Percentiles rank a stretch among this genome's conserved stretches.
Conservation (phyloP, 225 moss, liverwort and hornwort species). For the Sphagnum contortum region DNA sequence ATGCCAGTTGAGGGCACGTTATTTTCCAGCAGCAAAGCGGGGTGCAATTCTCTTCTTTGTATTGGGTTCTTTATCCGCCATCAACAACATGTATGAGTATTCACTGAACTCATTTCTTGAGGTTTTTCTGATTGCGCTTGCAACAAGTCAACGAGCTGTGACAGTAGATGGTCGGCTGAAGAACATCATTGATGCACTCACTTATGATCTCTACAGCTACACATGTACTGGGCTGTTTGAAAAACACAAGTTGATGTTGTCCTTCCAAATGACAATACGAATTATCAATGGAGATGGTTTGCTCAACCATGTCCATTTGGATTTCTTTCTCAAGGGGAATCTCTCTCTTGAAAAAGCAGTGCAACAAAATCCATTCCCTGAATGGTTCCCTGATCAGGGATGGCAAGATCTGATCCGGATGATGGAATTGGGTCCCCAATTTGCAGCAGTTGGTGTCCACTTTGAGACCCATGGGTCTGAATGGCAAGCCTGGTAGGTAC, state of each 20-base stretch:
- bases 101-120: conserved; percentile 82
- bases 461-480: conserved; percentile 43
- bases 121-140: conserved; percentile 74
- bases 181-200: conserved; percentile 85
- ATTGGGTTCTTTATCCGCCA: conserved; percentile 52
- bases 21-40: conserved; percentile 77
- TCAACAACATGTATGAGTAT: conserved; percentile 96
- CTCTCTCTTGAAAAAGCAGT: conserved; percentile 52
- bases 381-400: conserved; percentile 84
- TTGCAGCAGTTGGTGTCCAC: conserved; percentile 29
- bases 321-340: conserved; percentile 86
- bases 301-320: conserved; percentile 58
- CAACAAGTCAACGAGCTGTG: conserved; percentile 50
- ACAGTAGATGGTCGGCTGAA: conserved; percentile 67
- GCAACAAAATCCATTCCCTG: conserved; percentile 42
- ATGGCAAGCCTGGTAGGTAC: conserved; percentile 63
- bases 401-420: conserved; percentile 80
- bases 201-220: conserved; percentile 79
- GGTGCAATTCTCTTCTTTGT: conserved; percentile 91
- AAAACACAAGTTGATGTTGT: conserved; percentile 86
- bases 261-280: conserved; percentile 70
- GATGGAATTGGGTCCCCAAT: conserved; percentile 33
- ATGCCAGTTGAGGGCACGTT: conserved; percentile 62
- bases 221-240: conserved; percentile 79
- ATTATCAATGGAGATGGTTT: conserved; percentile 71